Evolutionary conservation across 106 monocot species (phyloP), one percentile per base, ranked within the genome.

Genomic region (Agapanthus africanus): DNA sequence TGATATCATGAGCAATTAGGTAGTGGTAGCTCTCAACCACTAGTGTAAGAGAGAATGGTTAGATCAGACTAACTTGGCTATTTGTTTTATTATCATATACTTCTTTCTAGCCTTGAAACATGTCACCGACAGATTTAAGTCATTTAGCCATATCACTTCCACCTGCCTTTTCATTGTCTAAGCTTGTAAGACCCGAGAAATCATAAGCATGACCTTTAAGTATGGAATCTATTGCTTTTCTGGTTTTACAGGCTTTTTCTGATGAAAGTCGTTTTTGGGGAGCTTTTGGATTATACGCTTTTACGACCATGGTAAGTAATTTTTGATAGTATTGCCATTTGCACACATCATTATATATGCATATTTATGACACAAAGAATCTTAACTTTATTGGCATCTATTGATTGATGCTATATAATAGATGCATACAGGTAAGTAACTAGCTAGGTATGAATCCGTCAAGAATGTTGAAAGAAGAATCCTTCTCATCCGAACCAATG

Each of bases 241-340:
- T 52, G 27, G 36, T n/a, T n/a, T 72, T 77, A 31, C 73, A 92
- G 97, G 79, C 42, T 67, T 59, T 85, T 42, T 79, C 70, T 47
- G 83, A 90, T 66, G 80, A 79, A 75, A 76, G 77, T 77, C 77
- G 77, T 47, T 95, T 87, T 78, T 92, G 92, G 92, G 97, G 97
- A 63, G 89, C 97, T 67, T 92, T 92, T 79, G 92, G 92, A 4
- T 60, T 90, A 8, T 90, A 99, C 83, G 79, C 74, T 77, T 57
- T 87, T 66, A 79, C 74, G 15, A 92, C 86, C 33, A 31, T 83
- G 84, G 97, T 99, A 78, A 65, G 86, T 75, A 47, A n/a, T 33
- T 19, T 9, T 38, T 68, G 0, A 38, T 44, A 16, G 37, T 19
- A 37, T 33, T 63, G n/a, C 37, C 37, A 19, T 10, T 37, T 63